Evolutionary conservation across 83 land plant genomes (phyloP), one percentile per base, ranked within the genome.

Genomic region (Diphasiastrum complanatum): DNA sequence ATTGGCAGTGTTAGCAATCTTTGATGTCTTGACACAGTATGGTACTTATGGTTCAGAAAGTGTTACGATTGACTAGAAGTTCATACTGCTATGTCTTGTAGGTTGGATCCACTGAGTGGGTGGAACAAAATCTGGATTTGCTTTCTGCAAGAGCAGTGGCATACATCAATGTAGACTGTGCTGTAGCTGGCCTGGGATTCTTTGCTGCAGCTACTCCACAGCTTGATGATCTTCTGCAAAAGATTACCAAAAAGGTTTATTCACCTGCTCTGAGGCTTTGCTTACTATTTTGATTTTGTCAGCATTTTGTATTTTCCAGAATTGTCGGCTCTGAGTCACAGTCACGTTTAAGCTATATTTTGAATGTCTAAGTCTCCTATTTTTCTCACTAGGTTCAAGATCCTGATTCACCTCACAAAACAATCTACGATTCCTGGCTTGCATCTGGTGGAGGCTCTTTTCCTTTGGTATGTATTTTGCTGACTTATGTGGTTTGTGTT

Each of bases 101-200:
- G 97, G 83, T 90, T 48, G 97, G 97, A 48, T 90, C 97, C 8
- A 86, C 97, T 30, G 92, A 90, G 52, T 90, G 97, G 97, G 97
- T 90, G 47, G 97, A 90, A 56, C 71, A 86, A 64, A 90, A 90
- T 63, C 60, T 75, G 12, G 68, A 70, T 25, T 66, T 68, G 46
- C 60, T 90, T 46, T 68, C 71, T 2, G 68, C 89, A 31, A 73
- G 72, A 63, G 92, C 89, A 46, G 84, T 90, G 23, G 97, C 82
- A 6, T 90, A 90, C 51, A 68, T 83, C 43, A 90, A 90, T 77
- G 97, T 90, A 22, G 92, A 90, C 47, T 90, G 92, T 78, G 97
- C 92, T 18, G 88, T 83, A 33, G 81, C 76, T 65, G 97, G 97
- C 27, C 76, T 82, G 45, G 88, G 92, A 12, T 76, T 90, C 45